A percentile compares a stretch with the other conserved stretches of the same genome.
phyloP scores from a whole-genome alignment of 805 yeast species.

The Jamesozyma spencerorum region DNA sequence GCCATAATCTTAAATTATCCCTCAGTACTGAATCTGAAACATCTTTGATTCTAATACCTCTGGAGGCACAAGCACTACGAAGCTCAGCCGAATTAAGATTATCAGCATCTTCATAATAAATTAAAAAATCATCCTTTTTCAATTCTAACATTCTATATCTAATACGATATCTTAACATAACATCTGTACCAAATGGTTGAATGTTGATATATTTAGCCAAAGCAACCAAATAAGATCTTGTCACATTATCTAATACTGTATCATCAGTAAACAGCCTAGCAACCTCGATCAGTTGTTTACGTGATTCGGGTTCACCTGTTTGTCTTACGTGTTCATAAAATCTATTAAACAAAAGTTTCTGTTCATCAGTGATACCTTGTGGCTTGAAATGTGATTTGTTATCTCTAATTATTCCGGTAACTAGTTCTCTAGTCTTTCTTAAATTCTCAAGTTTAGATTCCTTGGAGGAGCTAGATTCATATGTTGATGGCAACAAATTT shows the following conservation, averaged over 20 bases:
- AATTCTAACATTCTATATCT: constrained; percentile 85
- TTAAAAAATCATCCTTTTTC: constrained; percentile 84
- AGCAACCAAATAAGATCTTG: constrained; percentile 85
- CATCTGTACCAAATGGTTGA: constrained; percentile 89
- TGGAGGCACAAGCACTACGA: constrained; percentile 81
- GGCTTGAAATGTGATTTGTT: constrained; percentile 62
- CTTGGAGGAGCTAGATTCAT: constrained; percentile 55
- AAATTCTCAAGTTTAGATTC: constrained; percentile 49
- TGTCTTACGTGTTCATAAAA: constrained; percentile 69
- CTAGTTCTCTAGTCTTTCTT: constrained; percentile 53
- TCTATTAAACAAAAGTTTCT: constrained; percentile 64
- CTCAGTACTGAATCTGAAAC: constrained; percentile 76
- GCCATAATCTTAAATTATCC: constrained; percentile 78
- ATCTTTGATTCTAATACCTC: constrained; percentile 79
- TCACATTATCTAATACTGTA: constrained; percentile 81
- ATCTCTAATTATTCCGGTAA: constrained; percentile 58
- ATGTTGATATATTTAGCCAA: constrained; percentile 86
- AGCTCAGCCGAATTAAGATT: constrained; percentile 70
- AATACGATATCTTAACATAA: constrained; percentile 83
- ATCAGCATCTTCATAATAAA: constrained; percentile 90
- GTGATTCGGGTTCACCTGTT: constrained; percentile 48
- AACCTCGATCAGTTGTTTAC: constrained; percentile 67
- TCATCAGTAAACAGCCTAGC: constrained; percentile 92
- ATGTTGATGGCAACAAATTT: constrained; percentile 86
- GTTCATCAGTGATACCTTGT: constrained; percentile 55